These are phyloP conservation scores for Phaeotremella fagi DNA, from an alignment of 768 basidiomycete genomes.

Conservation along the genomic window DNA sequence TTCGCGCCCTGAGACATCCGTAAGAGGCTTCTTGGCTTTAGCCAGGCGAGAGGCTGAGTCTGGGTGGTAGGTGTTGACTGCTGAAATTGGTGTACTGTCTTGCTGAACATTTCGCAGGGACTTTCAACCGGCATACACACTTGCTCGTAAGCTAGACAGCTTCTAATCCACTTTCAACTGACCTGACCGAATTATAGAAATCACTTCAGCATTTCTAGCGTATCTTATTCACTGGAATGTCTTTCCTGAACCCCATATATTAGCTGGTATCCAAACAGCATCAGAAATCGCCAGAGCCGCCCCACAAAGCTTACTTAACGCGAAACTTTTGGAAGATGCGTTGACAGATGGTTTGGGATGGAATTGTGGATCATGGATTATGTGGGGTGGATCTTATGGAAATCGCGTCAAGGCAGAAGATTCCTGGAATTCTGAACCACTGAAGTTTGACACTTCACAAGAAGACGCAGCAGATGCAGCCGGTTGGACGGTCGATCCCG, in stretches of 20 bases:
- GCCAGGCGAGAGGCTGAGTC: conserved; percentile 30
- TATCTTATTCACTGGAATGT: conserved; percentile 28
- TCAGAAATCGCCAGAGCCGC: conserved; percentile 22
- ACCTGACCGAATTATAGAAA: conserved; percentile 20
- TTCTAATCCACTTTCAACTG: neutral
- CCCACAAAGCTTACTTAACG: conserved; percentile 9
- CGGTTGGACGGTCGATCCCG: too few relatives aligned
- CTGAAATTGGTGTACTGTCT: too few relatives aligned
- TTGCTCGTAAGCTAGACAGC: conserved; percentile 17
- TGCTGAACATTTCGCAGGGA: conserved; percentile 22
- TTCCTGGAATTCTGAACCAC: too few relatives aligned
- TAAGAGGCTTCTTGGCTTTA: conserved; percentile 38
- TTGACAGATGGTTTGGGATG: conserved; percentile 8
- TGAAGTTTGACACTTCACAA: too few relatives aligned
- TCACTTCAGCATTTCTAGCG: conserved; percentile 29
- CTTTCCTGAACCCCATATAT: conserved; percentile 13
- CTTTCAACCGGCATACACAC: conserved; percentile 25
- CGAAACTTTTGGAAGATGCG: conserved; percentile 28
- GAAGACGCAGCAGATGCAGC: too few relatives aligned
- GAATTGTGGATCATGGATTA: conserved; percentile 24
- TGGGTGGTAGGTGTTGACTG: conserved; percentile 12
- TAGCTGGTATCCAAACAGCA: conserved; percentile 5
- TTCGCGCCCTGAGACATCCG: conserved; percentile 11
- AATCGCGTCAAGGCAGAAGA: conserved; percentile 1
- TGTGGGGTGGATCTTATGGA: conserved; percentile 22